Percentiles rank a stretch among this genome's conserved stretches.
These are phyloP conservation scores for Komagataella ulmi DNA, from an alignment of 805 yeast genomes.

Conservation along the genomic window DNA sequence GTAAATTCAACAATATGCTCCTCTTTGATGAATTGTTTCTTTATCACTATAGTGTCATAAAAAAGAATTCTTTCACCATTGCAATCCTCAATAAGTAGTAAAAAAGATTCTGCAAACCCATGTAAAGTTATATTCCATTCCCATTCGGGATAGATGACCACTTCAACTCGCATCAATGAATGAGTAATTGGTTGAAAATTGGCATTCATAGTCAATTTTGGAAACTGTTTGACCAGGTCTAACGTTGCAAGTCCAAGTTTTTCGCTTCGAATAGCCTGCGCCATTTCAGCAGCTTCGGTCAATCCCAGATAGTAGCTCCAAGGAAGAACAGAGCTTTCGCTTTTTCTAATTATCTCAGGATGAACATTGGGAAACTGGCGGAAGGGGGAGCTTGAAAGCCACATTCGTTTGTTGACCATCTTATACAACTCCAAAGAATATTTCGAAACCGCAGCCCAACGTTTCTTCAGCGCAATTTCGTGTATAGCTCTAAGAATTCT, in stretches of 20 bases:
- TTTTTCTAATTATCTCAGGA: constrained; percentile 48
- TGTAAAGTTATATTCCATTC: constrained; percentile 61
- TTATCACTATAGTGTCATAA: constrained; percentile 38
- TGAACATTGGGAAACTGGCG: constrained; percentile 75
- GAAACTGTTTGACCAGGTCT: constrained; percentile 58
- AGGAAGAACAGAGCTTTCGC: constrained; percentile 74
- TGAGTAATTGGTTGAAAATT: constrained; percentile 69
- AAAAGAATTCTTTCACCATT: constrained; percentile 68
- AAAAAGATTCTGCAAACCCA: constrained; percentile 51
- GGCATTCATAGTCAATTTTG: constrained; percentile 46
- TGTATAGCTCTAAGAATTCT: constrained; percentile 75
- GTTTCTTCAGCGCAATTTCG: constrained; percentile 58
- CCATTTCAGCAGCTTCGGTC: constrained; percentile 58
- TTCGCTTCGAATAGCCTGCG: constrained; percentile 67
- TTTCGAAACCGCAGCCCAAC: constrained; percentile 58
- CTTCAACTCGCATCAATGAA: constrained; percentile 46
- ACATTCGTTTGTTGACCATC: constrained; percentile 68
- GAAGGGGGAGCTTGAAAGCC: constrained; percentile 79
- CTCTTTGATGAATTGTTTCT: constrained; percentile 31
- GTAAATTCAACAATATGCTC: constrained; percentile 53
- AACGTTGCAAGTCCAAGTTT: constrained; percentile 46
- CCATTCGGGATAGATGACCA: constrained; percentile 64
- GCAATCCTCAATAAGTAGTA: constrained; percentile 67
- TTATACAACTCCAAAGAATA: constrained; percentile 53
- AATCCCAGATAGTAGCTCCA: constrained; percentile 68